Percentiles rank a stretch among this genome's conserved stretches.
Conservation (phyloP, 2,329 filamentous ascomycete genomes). For the Aspergillus niger region DNA sequence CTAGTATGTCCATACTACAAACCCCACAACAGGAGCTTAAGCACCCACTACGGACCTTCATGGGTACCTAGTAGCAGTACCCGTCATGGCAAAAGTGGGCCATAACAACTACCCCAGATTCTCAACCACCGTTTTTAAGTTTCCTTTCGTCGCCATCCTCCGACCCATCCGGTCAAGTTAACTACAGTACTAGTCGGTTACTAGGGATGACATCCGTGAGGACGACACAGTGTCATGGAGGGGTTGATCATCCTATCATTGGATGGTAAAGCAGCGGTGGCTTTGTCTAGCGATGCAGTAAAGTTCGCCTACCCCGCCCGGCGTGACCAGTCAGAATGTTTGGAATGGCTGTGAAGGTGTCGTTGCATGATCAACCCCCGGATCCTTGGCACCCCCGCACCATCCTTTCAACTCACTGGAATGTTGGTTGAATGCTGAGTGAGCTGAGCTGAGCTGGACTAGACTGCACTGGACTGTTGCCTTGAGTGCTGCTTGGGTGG, state of each 20-base stretch:
- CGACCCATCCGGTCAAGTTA: neutral
- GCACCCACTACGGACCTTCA: neutral
- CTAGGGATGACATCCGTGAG: conserved; percentile 1
- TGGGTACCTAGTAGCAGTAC: neutral
- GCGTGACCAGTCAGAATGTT: neutral
- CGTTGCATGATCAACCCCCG: conserved; percentile 11
- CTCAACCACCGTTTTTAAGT: neutral
- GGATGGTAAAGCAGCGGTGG: neutral
- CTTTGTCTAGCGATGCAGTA: conserved; percentile 7
- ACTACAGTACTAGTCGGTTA: too few species aligned
- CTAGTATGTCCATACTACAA: neutral
- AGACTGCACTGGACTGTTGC: neutral
- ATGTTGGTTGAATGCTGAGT: neutral
- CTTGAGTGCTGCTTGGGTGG: neutral
- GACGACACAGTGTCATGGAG: neutral
- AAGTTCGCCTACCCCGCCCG: conserved; percentile 12
- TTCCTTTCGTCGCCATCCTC: neutral
- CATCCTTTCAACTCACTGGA: neutral
- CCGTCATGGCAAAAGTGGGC: neutral
- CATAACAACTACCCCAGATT: neutral
- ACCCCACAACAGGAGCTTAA: neutral
- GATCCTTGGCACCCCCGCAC: conserved; percentile 16
- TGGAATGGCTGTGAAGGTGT: neutral
- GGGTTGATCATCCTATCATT: neutral
- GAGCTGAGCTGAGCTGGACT: neutral